Evolutionary conservation across 164 flowering plant genomes (phyloP), one percentile per base, ranked within the genome.

Genomic region (Liquidambar formosana): DNA sequence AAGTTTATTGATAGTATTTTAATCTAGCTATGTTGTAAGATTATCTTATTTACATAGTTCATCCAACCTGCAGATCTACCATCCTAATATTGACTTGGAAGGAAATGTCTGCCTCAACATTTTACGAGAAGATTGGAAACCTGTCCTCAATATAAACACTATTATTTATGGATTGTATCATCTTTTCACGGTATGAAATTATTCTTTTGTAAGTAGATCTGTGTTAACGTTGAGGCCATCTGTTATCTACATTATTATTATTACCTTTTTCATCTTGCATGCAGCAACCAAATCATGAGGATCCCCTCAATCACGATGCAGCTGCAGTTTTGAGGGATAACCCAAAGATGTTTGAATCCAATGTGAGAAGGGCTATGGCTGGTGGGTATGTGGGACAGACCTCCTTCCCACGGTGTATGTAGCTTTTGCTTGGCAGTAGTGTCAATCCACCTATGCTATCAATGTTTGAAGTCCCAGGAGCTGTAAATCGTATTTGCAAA

Each of bases 71-170:
- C 70, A 82, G 83, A 78, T 80, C 3, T 82, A 82, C 72, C 85
- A 82, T 67, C 85, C 83, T 43, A 82, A 79, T 60, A 82, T 82
- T 21, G 83, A 82, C 73, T 67, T 80, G 64, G 83, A 79, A 61
- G 85, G 85, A 64, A 82, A 82, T 72, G 85, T 82, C 19, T 82
- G 85, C 72, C 79, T 82, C 38, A 82, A 82, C 81, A 79, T 79
- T 66, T 74, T 82, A 38, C 66, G 85, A n/a, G 83, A 82, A 74
- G 85, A 82, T 69, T 82, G 85, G 83, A 82, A 82, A 52, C 85
- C 85, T 16, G 81, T 81, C 48, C 78, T 79, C 45, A 82, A 76
- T 70, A 78, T 82, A 13, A 82, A 82, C 78, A 78, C 85, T n/a
- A 63, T 80, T 51, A 76, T 80, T 22, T 82, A 80, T 49, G 85